Conservation (phyloP, 129 eudicot species). For the Sambucus nigra region DNA sequence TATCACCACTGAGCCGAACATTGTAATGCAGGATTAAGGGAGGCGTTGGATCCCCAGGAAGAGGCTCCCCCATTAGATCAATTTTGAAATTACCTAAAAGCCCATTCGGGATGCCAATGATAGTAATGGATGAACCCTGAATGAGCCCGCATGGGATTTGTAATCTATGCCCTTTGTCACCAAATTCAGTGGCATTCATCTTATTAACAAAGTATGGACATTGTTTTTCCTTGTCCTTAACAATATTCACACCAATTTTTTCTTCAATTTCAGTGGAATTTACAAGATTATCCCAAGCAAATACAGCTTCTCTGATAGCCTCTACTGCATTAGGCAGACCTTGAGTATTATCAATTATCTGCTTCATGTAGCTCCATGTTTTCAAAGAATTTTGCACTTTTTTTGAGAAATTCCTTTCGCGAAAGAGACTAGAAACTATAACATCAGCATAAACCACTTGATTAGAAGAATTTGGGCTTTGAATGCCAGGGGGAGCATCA, state of each 20-base stretch:
- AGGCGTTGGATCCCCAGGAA: too few species aligned
- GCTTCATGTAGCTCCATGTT: slow-evolving; percentile 15
- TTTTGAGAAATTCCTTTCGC: slow-evolving; percentile 5
- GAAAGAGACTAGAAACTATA: slow-evolving; percentile 4
- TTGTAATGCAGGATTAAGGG: too few species aligned
- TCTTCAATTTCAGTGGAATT: slow-evolving; percentile 5
- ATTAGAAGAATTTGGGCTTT: not conserved
- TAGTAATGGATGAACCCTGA: too few species aligned
- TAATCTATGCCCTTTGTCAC: too few species aligned
- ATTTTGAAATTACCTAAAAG: too few species aligned
- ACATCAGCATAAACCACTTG: slow-evolving; percentile 13
- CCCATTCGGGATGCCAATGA: too few species aligned
- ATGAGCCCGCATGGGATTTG: too few species aligned
- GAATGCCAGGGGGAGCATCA: not conserved
- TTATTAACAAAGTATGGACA: too few species aligned
- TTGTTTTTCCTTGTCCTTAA: slow-evolving; percentile 7
- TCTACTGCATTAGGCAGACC: slow-evolving; percentile 14
- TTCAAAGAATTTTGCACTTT: slow-evolving; percentile 1
- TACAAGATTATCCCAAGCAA: slow-evolving; percentile 15
- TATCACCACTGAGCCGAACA: too few species aligned
- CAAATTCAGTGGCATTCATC: too few species aligned
- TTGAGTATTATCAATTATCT: not conserved
- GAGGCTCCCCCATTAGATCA: too few species aligned
- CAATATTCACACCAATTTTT: not conserved
- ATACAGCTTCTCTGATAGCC: slow-evolving; percentile 17